These are phyloP conservation scores for Fusarium domesticum DNA, from an alignment of 2,329 filamentous ascomycete species.

Conservation along the genomic window DNA sequence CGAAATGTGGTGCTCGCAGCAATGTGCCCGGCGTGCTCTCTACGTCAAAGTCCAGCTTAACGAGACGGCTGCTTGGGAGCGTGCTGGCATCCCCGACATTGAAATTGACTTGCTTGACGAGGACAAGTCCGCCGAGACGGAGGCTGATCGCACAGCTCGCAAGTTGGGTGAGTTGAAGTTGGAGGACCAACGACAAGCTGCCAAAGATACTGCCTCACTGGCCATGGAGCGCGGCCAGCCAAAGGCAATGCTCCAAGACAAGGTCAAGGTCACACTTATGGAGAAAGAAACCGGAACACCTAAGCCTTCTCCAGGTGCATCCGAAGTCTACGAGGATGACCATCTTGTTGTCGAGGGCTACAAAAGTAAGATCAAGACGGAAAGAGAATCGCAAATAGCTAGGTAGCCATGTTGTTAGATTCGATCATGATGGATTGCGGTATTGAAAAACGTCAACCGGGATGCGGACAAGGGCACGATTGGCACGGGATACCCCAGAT, in stretches of 20 bases:
- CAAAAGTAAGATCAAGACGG: constrained; percentile 36
- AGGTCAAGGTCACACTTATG: constrained; percentile 48
- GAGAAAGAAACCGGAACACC: constrained; percentile 45
- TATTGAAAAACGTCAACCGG: constrained; percentile 15
- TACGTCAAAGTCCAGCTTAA: constrained; percentile 87
- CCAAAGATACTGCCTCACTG: constrained; percentile 42
- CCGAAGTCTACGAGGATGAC: constrained; percentile 34
- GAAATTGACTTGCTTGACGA: constrained; percentile 67
- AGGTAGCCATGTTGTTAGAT: background rate
- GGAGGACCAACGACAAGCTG: constrained; percentile 41
- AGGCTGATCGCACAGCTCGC: constrained; percentile 36
- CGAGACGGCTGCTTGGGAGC: constrained; percentile 82
- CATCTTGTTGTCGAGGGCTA: constrained; percentile 53
- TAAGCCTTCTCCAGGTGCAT: constrained; percentile 19
- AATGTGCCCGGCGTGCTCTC: constrained; percentile 74
- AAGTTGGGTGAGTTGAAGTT: constrained; percentile 44
- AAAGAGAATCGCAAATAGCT: constrained; percentile 8
- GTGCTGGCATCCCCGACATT: constrained; percentile 56
- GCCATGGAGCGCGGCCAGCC: constrained; percentile 49
- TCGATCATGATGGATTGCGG: constrained; percentile 9
- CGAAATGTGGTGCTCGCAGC: constrained; percentile 82
- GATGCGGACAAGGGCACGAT: constrained; percentile 5
- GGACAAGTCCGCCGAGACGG: constrained; percentile 49
- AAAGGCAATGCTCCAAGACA: constrained; percentile 23
- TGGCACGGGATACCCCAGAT: constrained; percentile 16